Evolutionary conservation across 495 filamentous ascomycete species (phyloP).

Genomic region (Aspergillus ostianus): DNA sequence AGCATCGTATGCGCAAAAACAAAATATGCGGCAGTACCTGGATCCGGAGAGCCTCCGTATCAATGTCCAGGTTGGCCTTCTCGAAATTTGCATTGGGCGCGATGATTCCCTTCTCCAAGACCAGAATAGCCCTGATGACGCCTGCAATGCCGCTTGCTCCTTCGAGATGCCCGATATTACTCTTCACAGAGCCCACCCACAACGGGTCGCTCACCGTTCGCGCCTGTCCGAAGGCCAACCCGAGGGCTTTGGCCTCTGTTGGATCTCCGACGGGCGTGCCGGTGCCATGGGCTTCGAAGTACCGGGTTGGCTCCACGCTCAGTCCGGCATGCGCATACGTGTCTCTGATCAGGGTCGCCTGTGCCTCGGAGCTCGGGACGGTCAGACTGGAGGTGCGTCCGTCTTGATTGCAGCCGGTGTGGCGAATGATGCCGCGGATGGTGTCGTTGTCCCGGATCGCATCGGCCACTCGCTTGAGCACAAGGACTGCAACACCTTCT

Average conservation of each 20-base stretch:
- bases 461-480: conserved; percentile 9
- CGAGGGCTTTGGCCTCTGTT: conserved; percentile 30
- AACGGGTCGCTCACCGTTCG: conserved; percentile 29
- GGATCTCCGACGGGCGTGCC: conserved; percentile 46
- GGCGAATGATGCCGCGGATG: conserved; percentile 43
- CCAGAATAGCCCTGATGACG: conserved; percentile 58
- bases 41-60: conserved; percentile 18
- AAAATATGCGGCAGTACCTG: too few relatives aligned
- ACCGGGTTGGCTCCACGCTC: conserved; percentile 25
- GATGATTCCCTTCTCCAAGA: conserved; percentile 52
- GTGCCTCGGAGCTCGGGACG: conserved; percentile 31
- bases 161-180: conserved; percentile 55
- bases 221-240: conserved; percentile 41
- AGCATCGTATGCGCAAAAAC: conserved; percentile 8
- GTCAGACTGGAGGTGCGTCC: conserved; percentile 38
- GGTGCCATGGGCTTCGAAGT: conserved; percentile 45
- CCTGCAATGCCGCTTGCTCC: conserved; percentile 57
- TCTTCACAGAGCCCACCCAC: conserved; percentile 30
- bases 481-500: too few relatives aligned
- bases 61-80: conserved; percentile 35
- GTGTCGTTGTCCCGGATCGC: conserved; percentile 46
- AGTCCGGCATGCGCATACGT: conserved; percentile 25
- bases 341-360: conserved; percentile 25
- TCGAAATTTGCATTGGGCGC: conserved; percentile 40
- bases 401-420: conserved; percentile 39